phyloP scores from a whole-genome alignment of 768 basidiomycete species.

The Obba rivulosa region DNA sequence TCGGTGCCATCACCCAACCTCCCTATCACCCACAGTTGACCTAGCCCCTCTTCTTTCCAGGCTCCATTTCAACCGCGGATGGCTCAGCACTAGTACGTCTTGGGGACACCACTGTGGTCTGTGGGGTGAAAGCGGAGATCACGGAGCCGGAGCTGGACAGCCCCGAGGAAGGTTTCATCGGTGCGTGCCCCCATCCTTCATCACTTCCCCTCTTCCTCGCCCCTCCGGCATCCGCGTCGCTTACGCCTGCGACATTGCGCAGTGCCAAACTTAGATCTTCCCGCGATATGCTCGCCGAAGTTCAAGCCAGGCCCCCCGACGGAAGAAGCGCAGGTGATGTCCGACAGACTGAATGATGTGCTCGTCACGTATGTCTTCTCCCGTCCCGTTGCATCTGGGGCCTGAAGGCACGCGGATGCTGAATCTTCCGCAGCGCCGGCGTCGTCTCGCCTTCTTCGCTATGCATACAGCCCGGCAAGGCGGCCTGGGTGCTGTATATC shows the following conservation, averaged over 20 bases:
- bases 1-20: conserved; percentile 31
- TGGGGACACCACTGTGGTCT: conserved; percentile 92
- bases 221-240: not conserved
- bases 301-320: conserved; percentile 95
- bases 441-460: conserved; percentile 62
- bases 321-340: conserved; percentile 91
- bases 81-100: conserved; percentile 89
- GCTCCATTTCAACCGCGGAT: conserved; percentile 90
- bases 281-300: conserved; percentile 86
- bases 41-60: conserved; percentile 31
- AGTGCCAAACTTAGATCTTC: conserved; percentile 96
- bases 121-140: conserved; percentile 94
- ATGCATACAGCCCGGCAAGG: conserved; percentile 74
- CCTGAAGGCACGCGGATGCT: not conserved
- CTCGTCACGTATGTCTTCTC: conserved; percentile 56
- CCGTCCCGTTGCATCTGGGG: not conserved
- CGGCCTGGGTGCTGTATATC: conserved; percentile 92
- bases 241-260: not conserved
- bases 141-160: conserved; percentile 81
- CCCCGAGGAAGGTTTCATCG: conserved; percentile 76
- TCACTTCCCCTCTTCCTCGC: not conserved
- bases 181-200: conserved; percentile 35
- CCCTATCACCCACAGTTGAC: not conserved
- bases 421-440: conserved; percentile 44
- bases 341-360: conserved; percentile 74